phyloP scores from a whole-genome alignment of 352 stramenopile species.

The Pythium rishiriense region DNA sequence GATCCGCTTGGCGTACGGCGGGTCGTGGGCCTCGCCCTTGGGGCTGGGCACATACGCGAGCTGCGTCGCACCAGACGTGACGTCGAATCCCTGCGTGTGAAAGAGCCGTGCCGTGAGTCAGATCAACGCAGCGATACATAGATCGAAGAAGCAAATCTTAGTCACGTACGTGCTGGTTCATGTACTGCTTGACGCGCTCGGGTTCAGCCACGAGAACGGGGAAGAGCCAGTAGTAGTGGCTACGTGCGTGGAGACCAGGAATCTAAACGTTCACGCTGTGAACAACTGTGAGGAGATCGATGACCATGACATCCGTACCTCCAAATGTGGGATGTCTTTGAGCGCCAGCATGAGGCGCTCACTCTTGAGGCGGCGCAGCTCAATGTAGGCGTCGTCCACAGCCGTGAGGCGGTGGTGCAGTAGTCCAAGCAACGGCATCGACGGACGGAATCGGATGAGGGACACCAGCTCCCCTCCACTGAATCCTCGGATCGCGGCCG shows the following conservation, averaged over 20 bases:
- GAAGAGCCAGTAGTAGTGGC: conserved; percentile 86
- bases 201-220: conserved; percentile 68
- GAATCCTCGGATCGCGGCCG: conserved; percentile 80
- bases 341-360: conserved; percentile 57
- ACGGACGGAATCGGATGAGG: conserved; percentile 72
- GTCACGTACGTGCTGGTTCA: conserved; percentile 63
- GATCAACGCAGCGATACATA: too few species aligned
- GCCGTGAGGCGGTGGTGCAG: conserved; percentile 66
- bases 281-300: neutral
- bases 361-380: conserved; percentile 70
- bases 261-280: conserved; percentile 40
- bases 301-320: conserved; percentile 29
- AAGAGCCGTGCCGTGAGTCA: too few species aligned
- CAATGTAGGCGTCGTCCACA: conserved; percentile 71
- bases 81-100: conserved; percentile 64
- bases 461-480: conserved; percentile 74
- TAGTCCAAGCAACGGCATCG: conserved; percentile 73
- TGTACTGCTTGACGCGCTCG: conserved; percentile 50
- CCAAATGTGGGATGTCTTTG: conserved; percentile 54
- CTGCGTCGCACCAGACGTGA: conserved; percentile 76
- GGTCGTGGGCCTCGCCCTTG: conserved; percentile 50
- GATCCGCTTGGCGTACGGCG: conserved; percentile 61
- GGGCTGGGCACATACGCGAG: conserved; percentile 67
- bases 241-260: conserved; percentile 49
- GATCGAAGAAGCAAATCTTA: neutral